These are phyloP conservation scores for Syncephalastrum contaminatum DNA, from an alignment of 371 early-diverging fungal species.

Conservation along the genomic window DNA sequence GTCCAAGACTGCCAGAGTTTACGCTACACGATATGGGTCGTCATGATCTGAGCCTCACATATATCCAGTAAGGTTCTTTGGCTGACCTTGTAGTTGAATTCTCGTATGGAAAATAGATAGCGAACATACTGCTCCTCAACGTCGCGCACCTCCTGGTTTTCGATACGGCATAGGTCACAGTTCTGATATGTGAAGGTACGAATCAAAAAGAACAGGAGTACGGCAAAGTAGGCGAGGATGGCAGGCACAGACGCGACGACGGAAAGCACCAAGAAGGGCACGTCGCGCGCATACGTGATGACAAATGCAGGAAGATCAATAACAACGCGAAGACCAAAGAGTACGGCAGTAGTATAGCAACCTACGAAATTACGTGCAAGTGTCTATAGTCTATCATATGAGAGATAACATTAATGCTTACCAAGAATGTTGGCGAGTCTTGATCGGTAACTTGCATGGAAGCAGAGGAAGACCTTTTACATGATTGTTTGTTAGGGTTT, in stretches of 20 bases:
- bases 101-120: constrained; percentile 12
- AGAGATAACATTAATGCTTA: neutral
- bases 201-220: constrained; percentile 29
- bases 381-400: neutral
- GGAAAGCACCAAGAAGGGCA: constrained; percentile 30
- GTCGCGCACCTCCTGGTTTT: constrained; percentile 34
- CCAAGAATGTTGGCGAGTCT: constrained; percentile 37
- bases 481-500: neutral
- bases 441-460: constrained; percentile 42
- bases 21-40: constrained; percentile 1
- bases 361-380: constrained; percentile 16
- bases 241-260: constrained; percentile 30
- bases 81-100: constrained; percentile 16
- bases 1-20: constrained; percentile 1
- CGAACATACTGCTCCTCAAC: constrained; percentile 46
- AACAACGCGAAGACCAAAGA: constrained; percentile 32
- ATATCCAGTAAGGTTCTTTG: neutral
- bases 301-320: constrained; percentile 37
- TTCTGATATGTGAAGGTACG: constrained; percentile 23
- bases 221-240: constrained; percentile 26
- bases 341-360: constrained; percentile 20
- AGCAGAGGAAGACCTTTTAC: constrained; percentile 38
- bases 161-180: constrained; percentile 26
- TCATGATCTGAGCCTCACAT: neutral
- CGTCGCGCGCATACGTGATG: constrained; percentile 39